A percentile compares a stretch with the other conserved stretches of the same genome.
These are phyloP conservation scores for Warburgia ugandensis DNA, from an alignment of 164 flowering plant species.

Conservation along the genomic window DNA sequence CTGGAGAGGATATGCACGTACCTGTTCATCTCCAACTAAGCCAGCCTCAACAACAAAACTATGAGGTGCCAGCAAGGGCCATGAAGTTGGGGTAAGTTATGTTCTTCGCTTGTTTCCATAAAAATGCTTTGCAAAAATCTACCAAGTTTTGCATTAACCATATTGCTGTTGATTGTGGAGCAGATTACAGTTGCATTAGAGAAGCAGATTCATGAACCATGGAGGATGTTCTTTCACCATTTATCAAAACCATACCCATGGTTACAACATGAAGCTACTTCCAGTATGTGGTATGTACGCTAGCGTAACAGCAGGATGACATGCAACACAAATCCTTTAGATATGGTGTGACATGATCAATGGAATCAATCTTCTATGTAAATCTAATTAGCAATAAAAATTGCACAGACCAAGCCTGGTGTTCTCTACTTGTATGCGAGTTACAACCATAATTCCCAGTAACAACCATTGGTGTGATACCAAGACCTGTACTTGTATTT, in stretches of 20 bases:
- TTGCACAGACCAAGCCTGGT: conserved; percentile 5
- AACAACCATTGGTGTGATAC: background rate
- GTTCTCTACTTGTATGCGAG: conserved; percentile 5
- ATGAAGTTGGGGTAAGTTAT: conserved; percentile 44
- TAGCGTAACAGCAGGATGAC: conserved; percentile 1
- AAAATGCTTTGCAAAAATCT: background rate
- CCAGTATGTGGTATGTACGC: conserved; percentile 2
- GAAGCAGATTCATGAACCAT: conserved; percentile 9
- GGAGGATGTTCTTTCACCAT: conserved; percentile 4
- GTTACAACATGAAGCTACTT: conserved; percentile 9
- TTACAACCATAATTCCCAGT: background rate
- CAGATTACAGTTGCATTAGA: conserved; percentile 23
- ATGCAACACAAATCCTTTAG: conserved; percentile 5
- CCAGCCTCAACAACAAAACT: conserved; percentile 57
- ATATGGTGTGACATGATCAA: conserved; percentile 7
- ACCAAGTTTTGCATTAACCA: too few species aligned
- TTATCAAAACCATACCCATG: background rate
- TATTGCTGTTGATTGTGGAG: conserved; percentile 6
- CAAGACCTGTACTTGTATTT: background rate
- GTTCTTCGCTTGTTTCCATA: background rate
- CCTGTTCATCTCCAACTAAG: conserved; percentile 68
- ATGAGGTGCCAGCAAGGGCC: conserved; percentile 30
- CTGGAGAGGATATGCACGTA: conserved; percentile 31
- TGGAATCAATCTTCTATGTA: conserved; percentile 14
- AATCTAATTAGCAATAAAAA: conserved; percentile 16